These are phyloP conservation scores for Rosa chinensis DNA, from an alignment of 306 rosid species.

Conservation along the genomic window DNA sequence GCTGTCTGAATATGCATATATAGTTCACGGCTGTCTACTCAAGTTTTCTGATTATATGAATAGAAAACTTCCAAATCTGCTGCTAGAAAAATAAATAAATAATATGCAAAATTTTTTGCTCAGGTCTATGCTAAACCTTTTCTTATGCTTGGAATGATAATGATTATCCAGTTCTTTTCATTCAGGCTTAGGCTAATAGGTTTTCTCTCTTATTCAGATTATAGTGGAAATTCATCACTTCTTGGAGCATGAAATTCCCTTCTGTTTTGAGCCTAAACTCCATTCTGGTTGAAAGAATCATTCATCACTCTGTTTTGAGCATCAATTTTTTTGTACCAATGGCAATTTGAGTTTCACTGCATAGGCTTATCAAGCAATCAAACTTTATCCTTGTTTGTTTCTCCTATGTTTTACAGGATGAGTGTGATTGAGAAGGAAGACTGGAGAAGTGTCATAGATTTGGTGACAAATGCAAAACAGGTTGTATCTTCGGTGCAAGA, in stretches of 20 bases:
- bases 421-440: constrained; percentile 82
- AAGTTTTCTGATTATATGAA: background rate
- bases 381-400: constrained; percentile 14
- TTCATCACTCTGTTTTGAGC: background rate
- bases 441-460: constrained; percentile 67
- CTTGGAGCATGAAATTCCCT: background rate
- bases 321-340: constrained; percentile 17
- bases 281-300: background rate
- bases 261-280: background rate
- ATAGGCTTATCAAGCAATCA: constrained; percentile 23
- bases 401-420: constrained; percentile 43
- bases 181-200: background rate
- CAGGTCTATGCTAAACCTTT: background rate
- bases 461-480: constrained; percentile 90
- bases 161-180: background rate
- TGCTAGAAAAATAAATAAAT: background rate
- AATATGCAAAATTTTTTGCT: background rate
- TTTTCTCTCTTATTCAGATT: background rate
- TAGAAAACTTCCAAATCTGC: background rate
- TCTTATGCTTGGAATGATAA: background rate
- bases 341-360: constrained; percentile 21
- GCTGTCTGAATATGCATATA: background rate
- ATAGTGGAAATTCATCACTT: background rate
- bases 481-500: constrained; percentile 82
- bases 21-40: background rate